phyloP scores from a whole-genome alignment of 257 asterid genomes.

The Apocynum venetum region DNA sequence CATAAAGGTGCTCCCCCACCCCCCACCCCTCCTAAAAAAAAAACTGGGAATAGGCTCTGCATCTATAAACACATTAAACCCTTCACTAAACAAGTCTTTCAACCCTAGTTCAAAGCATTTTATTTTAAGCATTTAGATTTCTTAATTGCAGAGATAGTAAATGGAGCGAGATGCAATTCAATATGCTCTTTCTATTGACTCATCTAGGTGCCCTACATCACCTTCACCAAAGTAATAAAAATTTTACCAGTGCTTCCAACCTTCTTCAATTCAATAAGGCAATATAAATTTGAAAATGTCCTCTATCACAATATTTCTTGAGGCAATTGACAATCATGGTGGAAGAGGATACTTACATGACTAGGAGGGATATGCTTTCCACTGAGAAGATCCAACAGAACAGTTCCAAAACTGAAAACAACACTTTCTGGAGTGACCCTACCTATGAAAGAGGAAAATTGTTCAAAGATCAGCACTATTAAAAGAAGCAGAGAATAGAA shows the following conservation, averaged over 20 bases:
- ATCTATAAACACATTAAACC: background rate
- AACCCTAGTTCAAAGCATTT: background rate
- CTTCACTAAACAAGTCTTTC: background rate
- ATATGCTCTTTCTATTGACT: background rate
- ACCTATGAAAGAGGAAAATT: conserved; percentile 47
- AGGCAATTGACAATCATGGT: background rate
- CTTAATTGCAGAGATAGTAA: background rate
- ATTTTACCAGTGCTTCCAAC: background rate
- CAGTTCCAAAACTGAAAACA: conserved; percentile 97
- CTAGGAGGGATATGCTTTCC: conserved; percentile 99
- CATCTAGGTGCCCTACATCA: background rate
- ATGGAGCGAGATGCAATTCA: background rate
- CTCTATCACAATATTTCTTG: background rate
- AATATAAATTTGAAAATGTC: background rate
- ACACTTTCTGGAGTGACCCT: conserved; percentile 99
- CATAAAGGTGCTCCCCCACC: background rate
- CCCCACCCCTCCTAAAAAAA: no score
- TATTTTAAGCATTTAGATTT: background rate
- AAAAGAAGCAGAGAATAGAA: background rate
- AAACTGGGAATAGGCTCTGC: background rate
- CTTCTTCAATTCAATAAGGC: background rate
- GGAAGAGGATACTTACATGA: conserved; percentile 54
- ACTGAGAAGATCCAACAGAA: conserved; percentile 95
- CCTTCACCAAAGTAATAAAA: background rate
- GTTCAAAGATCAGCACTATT: background rate